Percentiles rank a stretch among this genome's conserved stretches.
These are phyloP conservation scores for Podospora tetraspora DNA, from an alignment of 495 filamentous ascomycete species.

Conservation along the genomic window DNA sequence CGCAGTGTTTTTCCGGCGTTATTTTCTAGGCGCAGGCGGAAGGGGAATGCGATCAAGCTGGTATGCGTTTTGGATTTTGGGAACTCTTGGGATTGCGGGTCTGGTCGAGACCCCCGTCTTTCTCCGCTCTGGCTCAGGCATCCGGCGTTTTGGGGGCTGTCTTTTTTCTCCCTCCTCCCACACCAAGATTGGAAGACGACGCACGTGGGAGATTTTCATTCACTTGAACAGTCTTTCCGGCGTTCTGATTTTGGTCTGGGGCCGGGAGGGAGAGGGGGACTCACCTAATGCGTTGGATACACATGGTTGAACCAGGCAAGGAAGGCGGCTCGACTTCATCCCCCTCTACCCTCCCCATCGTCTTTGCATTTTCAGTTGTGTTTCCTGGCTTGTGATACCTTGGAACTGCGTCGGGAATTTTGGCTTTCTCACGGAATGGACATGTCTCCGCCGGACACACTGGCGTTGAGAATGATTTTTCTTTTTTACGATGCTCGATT, in stretches of 20 bases:
- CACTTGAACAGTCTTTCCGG: slow-evolving; percentile 31
- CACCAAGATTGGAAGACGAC: slow-evolving; percentile 43
- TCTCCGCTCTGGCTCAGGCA: slow-evolving; percentile 19
- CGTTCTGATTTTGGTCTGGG: slow-evolving; percentile 31
- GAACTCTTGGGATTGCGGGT: slow-evolving; percentile 15
- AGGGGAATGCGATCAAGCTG: slow-evolving; percentile 13
- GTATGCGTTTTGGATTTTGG: slow-evolving; percentile 14
- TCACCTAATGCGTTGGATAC: slow-evolving; percentile 33
- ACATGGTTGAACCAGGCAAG: slow-evolving; percentile 20
- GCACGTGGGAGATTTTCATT: slow-evolving; percentile 42
- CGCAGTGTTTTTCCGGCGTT: slow-evolving; percentile 25
- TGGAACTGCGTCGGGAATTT: slow-evolving; percentile 22
- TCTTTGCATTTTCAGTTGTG: slow-evolving; percentile 19
- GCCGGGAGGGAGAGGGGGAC: slow-evolving; percentile 34
- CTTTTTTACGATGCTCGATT: neutral
- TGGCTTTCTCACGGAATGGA: slow-evolving; percentile 23
- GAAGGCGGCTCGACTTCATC: slow-evolving; percentile 20
- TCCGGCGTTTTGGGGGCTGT: slow-evolving; percentile 30
- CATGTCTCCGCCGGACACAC: slow-evolving; percentile 15
- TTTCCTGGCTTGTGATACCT: slow-evolving; percentile 21
- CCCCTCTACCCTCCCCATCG: slow-evolving; percentile 22
- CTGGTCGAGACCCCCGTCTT: slow-evolving; percentile 11
- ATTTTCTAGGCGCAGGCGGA: slow-evolving; percentile 13
- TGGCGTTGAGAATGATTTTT: slow-evolving; percentile 21
- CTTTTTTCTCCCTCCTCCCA: slow-evolving; percentile 35